Percentiles rank a stretch among this genome's conserved stretches.
These are phyloP conservation scores for Colletotrichum sp. DNA, from an alignment of 2,329 filamentous ascomycete genomes.

Conservation along the genomic window DNA sequence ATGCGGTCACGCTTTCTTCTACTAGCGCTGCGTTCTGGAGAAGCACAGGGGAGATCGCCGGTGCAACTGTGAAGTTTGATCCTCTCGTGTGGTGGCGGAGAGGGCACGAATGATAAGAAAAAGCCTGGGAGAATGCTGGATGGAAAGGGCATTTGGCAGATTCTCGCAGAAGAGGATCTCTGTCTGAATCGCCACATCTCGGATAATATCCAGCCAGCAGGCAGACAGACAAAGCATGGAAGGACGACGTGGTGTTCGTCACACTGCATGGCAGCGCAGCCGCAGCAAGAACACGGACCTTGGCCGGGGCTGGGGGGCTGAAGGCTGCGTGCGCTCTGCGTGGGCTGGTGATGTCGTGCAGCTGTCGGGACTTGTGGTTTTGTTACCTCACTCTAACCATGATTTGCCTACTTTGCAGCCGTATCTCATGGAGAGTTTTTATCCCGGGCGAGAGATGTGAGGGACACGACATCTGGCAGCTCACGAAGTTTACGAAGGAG, in stretches of 20 bases:
- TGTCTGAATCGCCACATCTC: neutral
- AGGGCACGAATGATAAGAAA: neutral
- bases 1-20: neutral
- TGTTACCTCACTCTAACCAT: neutral
- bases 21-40: neutral
- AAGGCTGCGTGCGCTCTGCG: neutral
- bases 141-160: neutral
- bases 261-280: neutral
- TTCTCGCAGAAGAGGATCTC: neutral
- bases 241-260: neutral
- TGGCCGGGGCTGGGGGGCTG: neutral
- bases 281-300: neutral
- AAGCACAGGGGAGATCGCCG: neutral
- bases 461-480: neutral
- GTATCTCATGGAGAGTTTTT: neutral
- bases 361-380: neutral
- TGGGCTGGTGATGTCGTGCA: conserved; percentile 5
- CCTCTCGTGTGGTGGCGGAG: neutral
- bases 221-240: neutral
- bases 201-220: neutral
- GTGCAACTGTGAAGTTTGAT: neutral
- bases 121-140: neutral
- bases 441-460: neutral
- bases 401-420: neutral
- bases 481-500: neutral